Evolutionary conservation across 768 basidiomycete genomes (phyloP).

Genomic region (Tulasnella calospora): DNA sequence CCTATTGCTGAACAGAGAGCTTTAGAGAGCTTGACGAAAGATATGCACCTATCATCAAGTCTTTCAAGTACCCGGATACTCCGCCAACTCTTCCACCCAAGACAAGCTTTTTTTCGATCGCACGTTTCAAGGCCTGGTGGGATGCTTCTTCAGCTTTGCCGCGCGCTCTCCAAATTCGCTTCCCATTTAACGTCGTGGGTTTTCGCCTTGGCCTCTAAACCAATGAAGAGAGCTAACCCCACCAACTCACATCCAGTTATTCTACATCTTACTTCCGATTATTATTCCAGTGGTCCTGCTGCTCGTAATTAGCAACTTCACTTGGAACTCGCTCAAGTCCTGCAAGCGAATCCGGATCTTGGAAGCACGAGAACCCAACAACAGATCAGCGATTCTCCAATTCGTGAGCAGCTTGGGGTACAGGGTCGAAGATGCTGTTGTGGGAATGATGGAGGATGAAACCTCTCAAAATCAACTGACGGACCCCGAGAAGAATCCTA

Average conservation of each 20-base stretch:
- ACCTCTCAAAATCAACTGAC: not conserved
- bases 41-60: constrained; percentile 54
- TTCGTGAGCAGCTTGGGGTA: constrained; percentile 32
- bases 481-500: constrained; percentile 21
- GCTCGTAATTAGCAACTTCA: constrained; percentile 38
- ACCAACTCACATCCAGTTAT: constrained; percentile 38
- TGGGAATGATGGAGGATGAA: constrained; percentile 52
- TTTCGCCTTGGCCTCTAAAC: not conserved
- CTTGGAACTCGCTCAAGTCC: constrained; percentile 39
- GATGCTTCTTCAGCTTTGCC: constrained; percentile 48
- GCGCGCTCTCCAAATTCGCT: constrained; percentile 53
- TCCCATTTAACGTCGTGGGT: constrained; percentile 69
- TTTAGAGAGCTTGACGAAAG: constrained; percentile 52
- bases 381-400: not conserved
- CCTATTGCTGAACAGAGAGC: constrained; percentile 17
- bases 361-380: constrained; percentile 44
- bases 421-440: constrained; percentile 51
- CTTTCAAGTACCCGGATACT: constrained; percentile 45
- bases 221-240: not conserved
- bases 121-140: constrained; percentile 45
- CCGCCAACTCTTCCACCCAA: constrained; percentile 37
- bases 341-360: constrained; percentile 59
- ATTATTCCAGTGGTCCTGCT: constrained; percentile 54
- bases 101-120: constrained; percentile 41
- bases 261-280: constrained; percentile 57